Evolutionary conservation across 352 stramenopile species (phyloP).

Genomic region (Globisporangium sylvaticum): DNA sequence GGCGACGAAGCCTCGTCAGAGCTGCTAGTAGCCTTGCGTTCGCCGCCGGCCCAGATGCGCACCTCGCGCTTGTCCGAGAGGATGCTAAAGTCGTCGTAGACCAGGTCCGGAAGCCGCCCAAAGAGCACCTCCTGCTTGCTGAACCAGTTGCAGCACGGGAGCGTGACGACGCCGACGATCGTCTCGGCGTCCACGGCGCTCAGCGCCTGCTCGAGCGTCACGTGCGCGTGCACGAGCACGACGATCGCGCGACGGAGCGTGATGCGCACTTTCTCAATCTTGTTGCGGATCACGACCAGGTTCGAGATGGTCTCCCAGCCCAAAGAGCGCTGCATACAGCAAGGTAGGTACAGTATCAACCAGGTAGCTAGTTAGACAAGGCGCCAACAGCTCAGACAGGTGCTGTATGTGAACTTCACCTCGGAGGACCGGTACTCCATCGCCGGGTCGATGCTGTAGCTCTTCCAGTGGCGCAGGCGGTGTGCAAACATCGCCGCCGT

Average conservation of each 20-base stretch:
- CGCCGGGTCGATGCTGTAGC: conserved; percentile 73
- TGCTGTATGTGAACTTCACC: conserved; percentile 6
- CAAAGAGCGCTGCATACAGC: conserved; percentile 28
- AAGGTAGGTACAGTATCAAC: background rate
- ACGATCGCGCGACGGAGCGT: conserved; percentile 49
- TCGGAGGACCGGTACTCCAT: conserved; percentile 60
- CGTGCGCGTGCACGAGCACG: conserved; percentile 76
- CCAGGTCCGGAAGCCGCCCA: conserved; percentile 47
- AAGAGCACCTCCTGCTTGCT: conserved; percentile 58
- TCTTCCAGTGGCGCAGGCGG: conserved; percentile 66
- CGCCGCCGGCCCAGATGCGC: conserved; percentile 34
- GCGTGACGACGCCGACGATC: conserved; percentile 59
- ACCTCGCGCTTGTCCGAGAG: conserved; percentile 77
- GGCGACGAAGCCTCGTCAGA: background rate
- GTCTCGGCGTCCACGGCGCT: conserved; percentile 55
- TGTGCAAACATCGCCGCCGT: conserved; percentile 78
- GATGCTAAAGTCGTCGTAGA: conserved; percentile 84
- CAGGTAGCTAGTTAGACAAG: background rate
- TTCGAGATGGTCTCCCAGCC: conserved; percentile 56
- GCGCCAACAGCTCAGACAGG: background rate
- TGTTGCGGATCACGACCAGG: conserved; percentile 74
- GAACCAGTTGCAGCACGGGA: conserved; percentile 86
- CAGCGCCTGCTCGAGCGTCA: conserved; percentile 71
- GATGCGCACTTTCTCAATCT: conserved; percentile 82
- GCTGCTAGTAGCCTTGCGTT: conserved; percentile 5